Base-by-base conservation (phyloP, 805 yeast species). In the Lipomyces sp. region DNA sequence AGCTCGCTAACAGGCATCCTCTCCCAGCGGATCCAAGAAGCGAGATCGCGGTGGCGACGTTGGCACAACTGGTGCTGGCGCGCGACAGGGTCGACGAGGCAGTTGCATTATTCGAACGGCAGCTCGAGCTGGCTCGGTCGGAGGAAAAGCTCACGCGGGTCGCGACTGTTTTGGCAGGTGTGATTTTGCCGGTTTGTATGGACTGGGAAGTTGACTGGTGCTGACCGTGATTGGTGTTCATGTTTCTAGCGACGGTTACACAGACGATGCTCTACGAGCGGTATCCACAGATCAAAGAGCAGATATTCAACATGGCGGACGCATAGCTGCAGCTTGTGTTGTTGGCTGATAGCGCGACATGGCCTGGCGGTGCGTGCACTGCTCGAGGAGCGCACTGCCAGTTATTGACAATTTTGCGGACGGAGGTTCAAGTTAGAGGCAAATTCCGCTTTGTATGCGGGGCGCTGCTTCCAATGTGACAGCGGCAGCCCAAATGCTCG, bases 151-250 rank as follows among this genome's bases (percentile, higher is more conserved):
- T 87, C 73, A 75, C 85, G 48, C 96, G 88, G 73, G 93, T 95
- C 49, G 83, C 88, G 56, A 83, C 93, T 16, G 85, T 86, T 63
- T 90, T 91, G 53, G 96, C 88, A 72, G 96, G 97, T n/a, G n/a
- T n/a, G n/a, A n/a, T n/a, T n/a, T n/a, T n/a, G n/a, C n/a, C n/a
- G n/a, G n/a, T n/a, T n/a, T n/a, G n/a, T n/a, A n/a, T n/a, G n/a
- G n/a, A n/a, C n/a, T n/a, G n/a, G n/a, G n/a, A n/a, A n/a, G n/a
- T n/a, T n/a, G n/a, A n/a, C n/a, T n/a, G n/a, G n/a, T n/a, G n/a
- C n/a, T n/a, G n/a, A n/a, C 57, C 82, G n/a, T 24, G 16, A 18
- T 14, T 21, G 13, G 28, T 21, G 18, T 13, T 19, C 11, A 21
- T n/a, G 23, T 7, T 35, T n/a, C 18, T n/a, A n/a, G 23, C 21